Conservation (phyloP, 192 early-diverging fungal genomes). For the Rhizoclosmatium globosum region DNA sequence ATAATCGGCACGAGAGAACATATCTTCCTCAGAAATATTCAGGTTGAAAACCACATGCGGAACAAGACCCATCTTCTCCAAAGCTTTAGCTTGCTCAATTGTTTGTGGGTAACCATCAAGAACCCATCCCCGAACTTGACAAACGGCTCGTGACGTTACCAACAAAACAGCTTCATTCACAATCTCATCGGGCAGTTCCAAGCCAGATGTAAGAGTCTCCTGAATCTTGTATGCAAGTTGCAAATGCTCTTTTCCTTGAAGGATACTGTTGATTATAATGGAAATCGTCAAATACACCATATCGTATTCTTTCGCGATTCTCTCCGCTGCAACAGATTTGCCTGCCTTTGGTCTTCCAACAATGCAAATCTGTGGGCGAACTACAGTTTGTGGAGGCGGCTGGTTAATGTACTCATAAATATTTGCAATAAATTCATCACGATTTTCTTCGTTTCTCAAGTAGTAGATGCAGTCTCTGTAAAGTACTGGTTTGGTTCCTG, state of each 20-base stretch:
- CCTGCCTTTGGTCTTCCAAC: conserved; percentile 57
- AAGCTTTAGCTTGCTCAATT: conserved; percentile 45
- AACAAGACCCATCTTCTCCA: conserved; percentile 52
- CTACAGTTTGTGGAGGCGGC: conserved; percentile 45
- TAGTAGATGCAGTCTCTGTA: conserved; percentile 55
- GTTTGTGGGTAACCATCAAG: conserved; percentile 64
- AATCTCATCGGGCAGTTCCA: conserved; percentile 43
- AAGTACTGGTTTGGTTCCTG: conserved; percentile 52
- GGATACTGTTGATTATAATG: conserved; percentile 45
- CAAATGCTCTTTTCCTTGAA: conserved; percentile 47
- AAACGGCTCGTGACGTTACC: conserved; percentile 51
- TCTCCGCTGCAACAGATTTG: conserved; percentile 47
- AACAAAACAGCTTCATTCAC: conserved; percentile 46
- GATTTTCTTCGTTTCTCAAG: conserved; percentile 33
- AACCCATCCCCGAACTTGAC: conserved; percentile 59
- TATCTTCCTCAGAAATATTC: conserved; percentile 33
- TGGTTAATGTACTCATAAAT: conserved; percentile 36
- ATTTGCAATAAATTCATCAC: conserved; percentile 50
- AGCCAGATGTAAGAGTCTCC: conserved; percentile 41
- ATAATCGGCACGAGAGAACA: conserved; percentile 20
- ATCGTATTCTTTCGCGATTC: conserved; percentile 46
- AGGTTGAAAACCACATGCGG: conserved; percentile 59
- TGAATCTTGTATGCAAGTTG: conserved; percentile 42
- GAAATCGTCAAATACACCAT: conserved; percentile 52
- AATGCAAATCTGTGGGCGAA: conserved; percentile 51